phyloP scores from a whole-genome alignment of 2,329 filamentous ascomycete species.

The Didymella arachidicola region DNA sequence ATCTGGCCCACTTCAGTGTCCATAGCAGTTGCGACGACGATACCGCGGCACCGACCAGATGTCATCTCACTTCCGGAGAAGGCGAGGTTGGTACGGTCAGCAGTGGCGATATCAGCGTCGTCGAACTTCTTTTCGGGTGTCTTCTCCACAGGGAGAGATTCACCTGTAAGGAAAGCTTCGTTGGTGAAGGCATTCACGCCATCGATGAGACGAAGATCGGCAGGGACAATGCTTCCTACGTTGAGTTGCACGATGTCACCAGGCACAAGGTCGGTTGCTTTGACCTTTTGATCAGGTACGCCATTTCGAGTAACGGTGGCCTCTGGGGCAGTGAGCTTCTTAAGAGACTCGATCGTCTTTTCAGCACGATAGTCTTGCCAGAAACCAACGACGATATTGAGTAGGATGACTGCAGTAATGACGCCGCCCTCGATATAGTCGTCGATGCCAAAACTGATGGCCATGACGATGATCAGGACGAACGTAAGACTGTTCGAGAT shows the following conservation, averaged over 20 bases:
- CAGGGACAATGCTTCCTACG: slow-evolving; percentile 70
- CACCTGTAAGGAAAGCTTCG: slow-evolving; percentile 76
- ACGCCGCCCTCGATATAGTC: slow-evolving; percentile 71
- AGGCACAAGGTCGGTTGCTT: slow-evolving; percentile 49
- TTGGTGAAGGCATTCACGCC: slow-evolving; percentile 79
- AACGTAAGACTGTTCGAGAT: slow-evolving; percentile 79
- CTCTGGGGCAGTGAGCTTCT: slow-evolving; percentile 51
- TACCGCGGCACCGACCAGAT: slow-evolving; percentile 71
- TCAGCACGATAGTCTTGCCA: slow-evolving; percentile 60
- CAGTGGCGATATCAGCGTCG: slow-evolving; percentile 60
- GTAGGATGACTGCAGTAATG: slow-evolving; percentile 69
- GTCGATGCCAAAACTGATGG: slow-evolving; percentile 68
- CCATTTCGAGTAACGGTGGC: slow-evolving; percentile 50
- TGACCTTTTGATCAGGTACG: slow-evolving; percentile 44
- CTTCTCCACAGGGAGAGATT: slow-evolving; percentile 74
- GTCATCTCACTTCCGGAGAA: slow-evolving; percentile 78
- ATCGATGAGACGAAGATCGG: slow-evolving; percentile 68
- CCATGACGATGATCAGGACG: slow-evolving; percentile 77
- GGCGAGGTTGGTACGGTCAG: slow-evolving; percentile 74
- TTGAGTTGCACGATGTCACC: slow-evolving; percentile 51
- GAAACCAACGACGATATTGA: slow-evolving; percentile 71
- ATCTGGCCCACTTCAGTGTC: slow-evolving; percentile 78
- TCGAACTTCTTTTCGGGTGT: slow-evolving; percentile 63
- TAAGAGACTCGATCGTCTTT: slow-evolving; percentile 53
- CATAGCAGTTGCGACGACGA: slow-evolving; percentile 76